These are phyloP conservation scores for Candida corydali DNA, from an alignment of 805 yeast genomes.

Conservation along the genomic window DNA sequence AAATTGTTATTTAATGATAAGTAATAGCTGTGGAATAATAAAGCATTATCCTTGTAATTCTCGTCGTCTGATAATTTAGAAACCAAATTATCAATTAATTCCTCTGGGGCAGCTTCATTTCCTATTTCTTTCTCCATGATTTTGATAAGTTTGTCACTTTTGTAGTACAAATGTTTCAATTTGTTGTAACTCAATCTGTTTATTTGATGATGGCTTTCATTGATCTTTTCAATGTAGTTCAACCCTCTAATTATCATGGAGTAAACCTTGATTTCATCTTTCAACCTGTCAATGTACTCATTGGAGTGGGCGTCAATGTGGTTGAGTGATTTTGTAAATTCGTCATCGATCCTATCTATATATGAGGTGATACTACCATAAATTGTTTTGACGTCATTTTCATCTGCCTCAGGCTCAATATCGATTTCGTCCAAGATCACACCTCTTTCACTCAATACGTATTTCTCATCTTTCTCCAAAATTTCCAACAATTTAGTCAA, in stretches of 20 bases:
- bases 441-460: conserved; percentile 76
- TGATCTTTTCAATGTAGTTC: conserved; percentile 69
- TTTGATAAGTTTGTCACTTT: conserved; percentile 70
- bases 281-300: conserved; percentile 86
- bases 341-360: conserved; percentile 93
- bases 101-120: conserved; percentile 45
- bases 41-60: conserved; percentile 77
- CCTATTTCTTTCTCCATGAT: conserved; percentile 49
- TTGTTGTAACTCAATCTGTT: conserved; percentile 78
- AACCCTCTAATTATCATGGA: conserved; percentile 78
- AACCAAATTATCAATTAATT: conserved; percentile 62
- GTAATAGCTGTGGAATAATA: conserved; percentile 82
- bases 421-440: conserved; percentile 66
- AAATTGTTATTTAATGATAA: conserved; percentile 86
- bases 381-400: conserved; percentile 63
- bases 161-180: conserved; percentile 89
- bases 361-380: conserved; percentile 82
- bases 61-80: conserved; percentile 62
- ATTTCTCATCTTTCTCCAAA: conserved; percentile 59
- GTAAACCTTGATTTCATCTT: conserved; percentile 79
- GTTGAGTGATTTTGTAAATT: conserved; percentile 82
- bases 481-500: conserved; percentile 58
- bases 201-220: conserved; percentile 49
- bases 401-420: conserved; percentile 56
- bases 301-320: conserved; percentile 91